Conservation (phyloP, 1,139 yeast genomes). For the Suhomyces maxii region DNA sequence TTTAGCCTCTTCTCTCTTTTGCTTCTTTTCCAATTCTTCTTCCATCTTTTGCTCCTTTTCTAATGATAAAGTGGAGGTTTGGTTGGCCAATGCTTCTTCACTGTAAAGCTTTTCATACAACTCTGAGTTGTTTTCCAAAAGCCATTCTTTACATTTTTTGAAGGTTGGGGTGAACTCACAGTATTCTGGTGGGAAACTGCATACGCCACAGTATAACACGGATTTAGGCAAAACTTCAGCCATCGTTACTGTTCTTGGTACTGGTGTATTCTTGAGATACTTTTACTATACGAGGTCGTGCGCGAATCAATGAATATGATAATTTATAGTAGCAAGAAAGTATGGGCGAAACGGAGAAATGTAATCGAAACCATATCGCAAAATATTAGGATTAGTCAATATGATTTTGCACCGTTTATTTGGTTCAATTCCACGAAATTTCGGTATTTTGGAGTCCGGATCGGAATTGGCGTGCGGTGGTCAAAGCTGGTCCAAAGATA, state of each 20-base stretch:
- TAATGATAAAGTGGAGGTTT: conserved; percentile 55
- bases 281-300: neutral
- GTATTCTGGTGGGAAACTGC: conserved; percentile 88
- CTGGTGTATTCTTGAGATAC: neutral
- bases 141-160: conserved; percentile 85
- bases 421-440: too few relatives aligned
- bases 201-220: conserved; percentile 75
- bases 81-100: conserved; percentile 53
- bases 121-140: conserved; percentile 57
- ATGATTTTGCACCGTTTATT: too few relatives aligned
- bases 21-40: conserved; percentile 80
- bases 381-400: too few relatives aligned
- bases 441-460: too few relatives aligned
- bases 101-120: conserved; percentile 62
- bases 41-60: conserved; percentile 84
- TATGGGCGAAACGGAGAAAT: too few relatives aligned
- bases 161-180: conserved; percentile 89
- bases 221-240: conserved; percentile 42
- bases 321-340: neutral
- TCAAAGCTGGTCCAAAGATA: too few relatives aligned
- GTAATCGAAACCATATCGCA: too few relatives aligned
- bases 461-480: too few relatives aligned
- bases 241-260: conserved; percentile 20
- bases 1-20: conserved; percentile 85
- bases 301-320: neutral